Conservation (phyloP, 2,329 filamentous ascomycete genomes). For the Exophiala alcalophila region DNA sequence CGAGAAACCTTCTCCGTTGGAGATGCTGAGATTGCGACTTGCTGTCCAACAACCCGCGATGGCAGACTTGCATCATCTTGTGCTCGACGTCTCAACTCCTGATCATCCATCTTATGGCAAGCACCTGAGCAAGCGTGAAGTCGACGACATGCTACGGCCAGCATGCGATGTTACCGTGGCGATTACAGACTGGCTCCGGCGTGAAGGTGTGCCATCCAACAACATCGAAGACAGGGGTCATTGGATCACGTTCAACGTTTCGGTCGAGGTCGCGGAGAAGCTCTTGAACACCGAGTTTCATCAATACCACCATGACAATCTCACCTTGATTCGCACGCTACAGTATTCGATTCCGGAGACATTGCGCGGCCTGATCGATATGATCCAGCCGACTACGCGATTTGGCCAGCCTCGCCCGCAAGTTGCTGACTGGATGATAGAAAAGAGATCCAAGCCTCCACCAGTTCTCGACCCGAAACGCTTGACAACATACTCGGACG, state of each 20-base stretch:
- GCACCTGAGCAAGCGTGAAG: conserved; percentile 60
- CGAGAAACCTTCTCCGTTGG: conserved; percentile 32
- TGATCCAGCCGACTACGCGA: conserved; percentile 64
- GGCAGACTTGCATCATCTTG: conserved; percentile 54
- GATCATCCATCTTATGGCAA: conserved; percentile 58
- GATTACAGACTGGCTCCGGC: conserved; percentile 56
- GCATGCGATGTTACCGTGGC: conserved; percentile 46
- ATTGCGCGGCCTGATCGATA: conserved; percentile 55
- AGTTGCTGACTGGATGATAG: conserved; percentile 36
- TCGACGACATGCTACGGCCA: conserved; percentile 55
- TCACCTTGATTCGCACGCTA: conserved; percentile 53
- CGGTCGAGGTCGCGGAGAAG: conserved; percentile 51
- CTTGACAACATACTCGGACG: conserved; percentile 25
- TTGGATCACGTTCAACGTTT: conserved; percentile 60
- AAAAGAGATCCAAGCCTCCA: neutral
- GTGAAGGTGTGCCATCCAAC: conserved; percentile 47
- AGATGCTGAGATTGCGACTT: conserved; percentile 49
- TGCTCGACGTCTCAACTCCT: conserved; percentile 62
- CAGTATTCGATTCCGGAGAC: conserved; percentile 61
- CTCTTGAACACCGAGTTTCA: conserved; percentile 59
- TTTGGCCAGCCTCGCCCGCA: conserved; percentile 54
- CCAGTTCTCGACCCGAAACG: conserved; percentile 4
- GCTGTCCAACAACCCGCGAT: conserved; percentile 50
- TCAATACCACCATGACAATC: conserved; percentile 51
- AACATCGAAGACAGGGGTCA: conserved; percentile 53